phyloP scores from a whole-genome alignment of 2,329 filamentous ascomycete species.

The Rugonectria rugulosa region DNA sequence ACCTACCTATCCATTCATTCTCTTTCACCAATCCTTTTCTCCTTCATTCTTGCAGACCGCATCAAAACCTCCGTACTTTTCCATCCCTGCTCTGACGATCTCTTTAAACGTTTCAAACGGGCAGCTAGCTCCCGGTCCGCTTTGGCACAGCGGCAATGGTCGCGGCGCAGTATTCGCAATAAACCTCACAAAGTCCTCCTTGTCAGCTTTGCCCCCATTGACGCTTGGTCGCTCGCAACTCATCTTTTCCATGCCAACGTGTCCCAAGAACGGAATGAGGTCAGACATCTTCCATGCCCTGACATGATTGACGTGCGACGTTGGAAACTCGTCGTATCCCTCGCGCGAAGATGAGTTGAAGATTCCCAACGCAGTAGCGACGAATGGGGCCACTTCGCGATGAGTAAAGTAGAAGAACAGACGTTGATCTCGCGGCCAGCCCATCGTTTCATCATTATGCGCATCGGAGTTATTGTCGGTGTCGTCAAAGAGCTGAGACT shows the following conservation, averaged over 20 bases:
- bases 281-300: constrained; percentile 38
- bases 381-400: constrained; percentile 34
- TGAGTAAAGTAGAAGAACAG: constrained; percentile 36
- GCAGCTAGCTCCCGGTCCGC: constrained; percentile 31
- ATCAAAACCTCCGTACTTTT: constrained; percentile 35
- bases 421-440: constrained; percentile 29
- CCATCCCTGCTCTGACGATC: constrained; percentile 27
- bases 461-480: constrained; percentile 15
- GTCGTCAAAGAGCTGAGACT: constrained; percentile 23
- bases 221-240: constrained; percentile 18
- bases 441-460: constrained; percentile 1
- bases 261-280: constrained; percentile 31
- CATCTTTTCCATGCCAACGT: constrained; percentile 39
- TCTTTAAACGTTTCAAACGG: constrained; percentile 30
- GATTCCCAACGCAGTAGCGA: constrained; percentile 32
- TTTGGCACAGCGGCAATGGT: constrained; percentile 30
- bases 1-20: too few relatives aligned
- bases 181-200: constrained; percentile 32
- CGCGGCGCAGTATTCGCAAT: constrained; percentile 35
- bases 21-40: too few relatives aligned
- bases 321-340: constrained; percentile 33
- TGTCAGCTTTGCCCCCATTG: neutral
- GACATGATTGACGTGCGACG: constrained; percentile 31
- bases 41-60: constrained; percentile 29
- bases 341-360: constrained; percentile 32